Evolutionary conservation across 2,329 filamentous ascomycete species (phyloP), one percentile per base, ranked within the genome.

Genomic region (Hypoxylon rubiginosum): DNA sequence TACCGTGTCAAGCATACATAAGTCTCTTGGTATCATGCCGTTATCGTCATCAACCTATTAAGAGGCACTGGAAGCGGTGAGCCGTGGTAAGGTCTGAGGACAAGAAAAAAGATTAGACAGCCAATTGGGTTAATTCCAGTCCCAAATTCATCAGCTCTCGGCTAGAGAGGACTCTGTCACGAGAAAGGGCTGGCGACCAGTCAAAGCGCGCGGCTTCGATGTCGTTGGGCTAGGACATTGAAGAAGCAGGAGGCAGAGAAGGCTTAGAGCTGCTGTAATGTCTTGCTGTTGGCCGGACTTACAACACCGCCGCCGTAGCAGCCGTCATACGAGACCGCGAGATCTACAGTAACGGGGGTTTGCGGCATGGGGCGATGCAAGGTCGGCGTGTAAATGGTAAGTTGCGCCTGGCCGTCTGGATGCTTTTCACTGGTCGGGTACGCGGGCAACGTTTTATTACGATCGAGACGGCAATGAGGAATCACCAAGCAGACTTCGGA

Each of bases 361-460:
- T 53, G 43, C 49, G 36, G 45, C 50, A 67, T 67, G 64, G 67
- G 64, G 56, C 64, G 43, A 68, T 68, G 62, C 67, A 68, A 64
- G 64, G 61, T 64, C 59, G 65, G 67, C 62, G 67, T 67, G 64
- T 70, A 70, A 70, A 43, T 67, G 67, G 67, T 53, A 68, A 60
- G 67, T 69, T 69, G 60, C 60, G 56, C 64, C 39, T 62, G 53
- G 53, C 39, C 39, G 53, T 57, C 43, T 59, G 17, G 41, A 48
- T 54, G 58, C 48, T 67, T 41, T 45, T 67, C 55, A 70, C 61
- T 67, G 67, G 67, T 34, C 53, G 34, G 21, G 15, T 26, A 60
- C 28, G 41, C 50, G 62, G 64, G 58, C 58, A 54, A 60, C 58
- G 54, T 65, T 67, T 65, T 63, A 67, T 62, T 59, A 59, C 60